phyloP scores from a whole-genome alignment of 2,329 filamentous ascomycete species.

The Aspergillus sp. region DNA sequence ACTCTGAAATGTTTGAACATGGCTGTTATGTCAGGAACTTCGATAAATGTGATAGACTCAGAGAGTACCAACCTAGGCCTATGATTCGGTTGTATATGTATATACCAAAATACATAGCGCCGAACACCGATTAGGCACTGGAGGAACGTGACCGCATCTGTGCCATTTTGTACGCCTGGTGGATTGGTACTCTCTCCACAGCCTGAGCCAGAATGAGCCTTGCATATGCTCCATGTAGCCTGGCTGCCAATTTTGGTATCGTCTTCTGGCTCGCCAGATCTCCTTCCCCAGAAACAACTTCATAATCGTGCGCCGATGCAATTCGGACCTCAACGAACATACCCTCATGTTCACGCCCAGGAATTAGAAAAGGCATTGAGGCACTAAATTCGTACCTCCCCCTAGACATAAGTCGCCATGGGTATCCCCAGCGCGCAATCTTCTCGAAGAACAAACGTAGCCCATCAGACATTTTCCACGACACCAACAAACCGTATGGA shows the following conservation, averaged over 20 bases:
- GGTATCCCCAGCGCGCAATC: constrained; percentile 29
- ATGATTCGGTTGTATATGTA: too few relatives aligned
- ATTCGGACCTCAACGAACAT: constrained; percentile 28
- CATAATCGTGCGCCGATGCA: constrained; percentile 28
- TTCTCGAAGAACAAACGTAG: constrained; percentile 26
- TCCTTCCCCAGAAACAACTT: constrained; percentile 22
- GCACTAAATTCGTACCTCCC: constrained; percentile 29
- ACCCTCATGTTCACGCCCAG: constrained; percentile 1
- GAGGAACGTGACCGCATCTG: too few relatives aligned
- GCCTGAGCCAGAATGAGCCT: constrained; percentile 25
- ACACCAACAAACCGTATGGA: constrained; percentile 22
- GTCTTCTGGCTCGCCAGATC: constrained; percentile 21
- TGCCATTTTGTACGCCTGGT: too few relatives aligned
- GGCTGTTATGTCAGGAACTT: too few relatives aligned
- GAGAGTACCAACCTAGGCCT: too few relatives aligned
- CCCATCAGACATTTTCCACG: constrained; percentile 20
- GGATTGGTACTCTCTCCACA: constrained; percentile 12
- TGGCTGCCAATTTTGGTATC: constrained; percentile 22
- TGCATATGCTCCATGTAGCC: constrained; percentile 29
- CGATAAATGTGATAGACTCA: too few relatives aligned
- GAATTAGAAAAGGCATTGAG: constrained; percentile 21
- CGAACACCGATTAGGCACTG: too few relatives aligned
- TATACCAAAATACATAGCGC: too few relatives aligned
- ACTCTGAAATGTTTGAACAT: too few relatives aligned
- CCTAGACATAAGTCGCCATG: constrained; percentile 27